These are phyloP conservation scores for Naganishia kalamii DNA, from an alignment of 768 basidiomycete genomes.

Conservation along the genomic window DNA sequence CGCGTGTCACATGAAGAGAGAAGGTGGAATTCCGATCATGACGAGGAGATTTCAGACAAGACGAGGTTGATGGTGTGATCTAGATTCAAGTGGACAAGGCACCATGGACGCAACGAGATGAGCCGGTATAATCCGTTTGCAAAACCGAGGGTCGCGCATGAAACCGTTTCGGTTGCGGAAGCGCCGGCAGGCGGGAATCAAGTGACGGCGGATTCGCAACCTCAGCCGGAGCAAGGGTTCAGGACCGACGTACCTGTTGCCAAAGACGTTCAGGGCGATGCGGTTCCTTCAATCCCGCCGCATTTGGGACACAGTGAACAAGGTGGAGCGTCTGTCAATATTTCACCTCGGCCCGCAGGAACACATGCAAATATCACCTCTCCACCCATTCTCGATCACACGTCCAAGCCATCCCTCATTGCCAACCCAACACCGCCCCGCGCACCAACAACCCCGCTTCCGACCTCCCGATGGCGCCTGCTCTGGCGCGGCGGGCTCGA, in stretches of 20 bases:
- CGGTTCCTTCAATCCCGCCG: background rate
- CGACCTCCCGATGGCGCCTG: slow-evolving; percentile 31
- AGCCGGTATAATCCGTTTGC: slow-evolving; percentile 3
- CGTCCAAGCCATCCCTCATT: background rate
- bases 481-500: slow-evolving; percentile 44
- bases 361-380: background rate
- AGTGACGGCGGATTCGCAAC: background rate
- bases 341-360: too few relatives aligned
- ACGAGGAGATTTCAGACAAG: too few relatives aligned
- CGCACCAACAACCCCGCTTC: background rate
- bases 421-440: background rate
- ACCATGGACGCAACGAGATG: background rate
- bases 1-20: background rate
- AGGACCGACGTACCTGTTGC: background rate
- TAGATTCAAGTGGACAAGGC: too few relatives aligned
- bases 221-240: background rate
- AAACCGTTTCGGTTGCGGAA: too few relatives aligned
- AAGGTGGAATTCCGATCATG: too few relatives aligned
- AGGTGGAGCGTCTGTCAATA: background rate
- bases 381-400: too few relatives aligned
- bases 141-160: background rate
- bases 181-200: background rate
- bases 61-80: too few relatives aligned
- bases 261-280: background rate
- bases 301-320: too few relatives aligned